Evolutionary conservation across 2,329 filamentous ascomycete genomes (phyloP).

Genomic region (Verticillium isaacii): DNA sequence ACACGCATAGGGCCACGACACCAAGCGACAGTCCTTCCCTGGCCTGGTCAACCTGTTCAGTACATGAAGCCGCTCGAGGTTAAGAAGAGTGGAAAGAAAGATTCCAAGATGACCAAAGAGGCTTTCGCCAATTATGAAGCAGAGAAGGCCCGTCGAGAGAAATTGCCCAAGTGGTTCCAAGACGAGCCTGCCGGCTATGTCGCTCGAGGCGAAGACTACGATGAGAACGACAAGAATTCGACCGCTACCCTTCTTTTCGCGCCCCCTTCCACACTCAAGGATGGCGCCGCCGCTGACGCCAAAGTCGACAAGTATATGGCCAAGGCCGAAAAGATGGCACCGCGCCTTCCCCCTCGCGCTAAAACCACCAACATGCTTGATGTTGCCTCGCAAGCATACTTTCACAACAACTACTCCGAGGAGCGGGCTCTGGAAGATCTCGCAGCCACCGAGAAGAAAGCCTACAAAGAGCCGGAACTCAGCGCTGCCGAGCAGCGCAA

Average conservation of each 20-base stretch:
- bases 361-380: constrained; percentile 85
- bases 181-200: constrained; percentile 87
- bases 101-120: constrained; percentile 74
- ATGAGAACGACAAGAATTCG: constrained; percentile 65
- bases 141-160: constrained; percentile 73
- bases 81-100: constrained; percentile 78
- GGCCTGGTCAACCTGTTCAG: constrained; percentile 83
- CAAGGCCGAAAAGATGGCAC: constrained; percentile 59
- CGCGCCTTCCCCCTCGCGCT: constrained; percentile 64
- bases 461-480: constrained; percentile 80
- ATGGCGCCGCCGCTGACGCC: constrained; percentile 58
- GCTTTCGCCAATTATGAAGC: constrained; percentile 73
- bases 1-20: constrained; percentile 88
- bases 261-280: constrained; percentile 55
- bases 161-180: constrained; percentile 87
- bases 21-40: constrained; percentile 79
- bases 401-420: constrained; percentile 65
- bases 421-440: constrained; percentile 68
- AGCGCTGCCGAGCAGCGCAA: constrained; percentile 75
- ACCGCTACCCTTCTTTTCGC: constrained; percentile 77
- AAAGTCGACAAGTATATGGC: constrained; percentile 67
- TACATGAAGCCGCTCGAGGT: constrained; percentile 84
- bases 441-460: constrained; percentile 60
- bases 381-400: constrained; percentile 71
- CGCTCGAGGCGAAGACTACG: constrained; percentile 72